Conservation (phyloP, 2,329 filamentous ascomycete genomes). For the Aspergillus fumigatiaffinis region DNA sequence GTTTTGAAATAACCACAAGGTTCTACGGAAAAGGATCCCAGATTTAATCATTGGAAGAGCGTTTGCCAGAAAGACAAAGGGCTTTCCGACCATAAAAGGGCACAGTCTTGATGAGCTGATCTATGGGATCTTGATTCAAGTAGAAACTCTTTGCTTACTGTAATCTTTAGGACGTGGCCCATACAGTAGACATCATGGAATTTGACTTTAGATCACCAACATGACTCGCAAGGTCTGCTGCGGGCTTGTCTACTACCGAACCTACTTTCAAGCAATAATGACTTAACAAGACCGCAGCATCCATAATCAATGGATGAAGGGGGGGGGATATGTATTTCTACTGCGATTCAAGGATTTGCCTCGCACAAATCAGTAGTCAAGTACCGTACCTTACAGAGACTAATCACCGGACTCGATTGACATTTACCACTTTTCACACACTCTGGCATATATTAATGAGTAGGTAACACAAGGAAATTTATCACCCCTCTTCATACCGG, state of each 20-base stretch:
- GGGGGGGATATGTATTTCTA: too few species aligned
- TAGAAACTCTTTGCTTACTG: not conserved
- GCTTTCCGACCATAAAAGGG: not conserved
- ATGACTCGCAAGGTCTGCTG: not conserved
- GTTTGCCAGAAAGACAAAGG: not conserved
- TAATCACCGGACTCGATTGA: not conserved
- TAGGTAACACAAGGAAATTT: too few species aligned
- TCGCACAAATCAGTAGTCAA: not conserved
- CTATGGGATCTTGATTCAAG: not conserved
- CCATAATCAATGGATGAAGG: not conserved
- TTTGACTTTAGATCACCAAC: not conserved
- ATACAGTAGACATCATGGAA: not conserved
- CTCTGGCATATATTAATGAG: not conserved
- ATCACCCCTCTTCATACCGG: too few species aligned
- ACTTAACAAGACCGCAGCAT: too few species aligned
- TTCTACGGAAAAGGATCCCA: slow-evolving; percentile 11
- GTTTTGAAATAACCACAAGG: not conserved
- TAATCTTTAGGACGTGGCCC: not conserved
- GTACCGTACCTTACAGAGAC: not conserved
- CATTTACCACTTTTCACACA: not conserved
- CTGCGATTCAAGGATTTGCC: too few species aligned
- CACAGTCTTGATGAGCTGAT: not conserved
- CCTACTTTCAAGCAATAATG: not conserved
- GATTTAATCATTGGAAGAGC: slow-evolving; percentile 3
- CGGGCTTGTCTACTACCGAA: not conserved